These are phyloP conservation scores for Fusarium pseudograminearum DNA, from an alignment of 2,329 filamentous ascomycete genomes.

Conservation along the genomic window DNA sequence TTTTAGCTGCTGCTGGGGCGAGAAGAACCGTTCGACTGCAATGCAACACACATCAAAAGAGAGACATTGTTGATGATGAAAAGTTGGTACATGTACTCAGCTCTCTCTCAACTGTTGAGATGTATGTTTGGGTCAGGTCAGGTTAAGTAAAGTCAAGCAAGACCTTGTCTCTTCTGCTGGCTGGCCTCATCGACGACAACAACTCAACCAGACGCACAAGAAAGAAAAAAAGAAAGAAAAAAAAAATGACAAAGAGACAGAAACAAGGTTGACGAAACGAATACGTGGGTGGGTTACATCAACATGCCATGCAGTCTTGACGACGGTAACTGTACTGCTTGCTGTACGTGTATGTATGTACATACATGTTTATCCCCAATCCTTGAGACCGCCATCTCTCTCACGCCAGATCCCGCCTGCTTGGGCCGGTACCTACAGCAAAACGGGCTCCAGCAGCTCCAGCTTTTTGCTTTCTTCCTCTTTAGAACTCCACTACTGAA, in stretches of 20 bases:
- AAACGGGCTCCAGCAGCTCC: constrained; percentile 22
- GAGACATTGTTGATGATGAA: constrained; percentile 2
- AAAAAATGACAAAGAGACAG: neutral
- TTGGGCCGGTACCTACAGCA: constrained; percentile 47
- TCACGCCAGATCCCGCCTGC: constrained; percentile 46
- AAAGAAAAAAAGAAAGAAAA: neutral
- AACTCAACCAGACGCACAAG: neutral
- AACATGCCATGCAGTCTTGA: constrained; percentile 8
- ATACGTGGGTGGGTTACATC: constrained; percentile 30
- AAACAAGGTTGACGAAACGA: constrained; percentile 11
- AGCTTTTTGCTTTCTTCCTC: neutral
- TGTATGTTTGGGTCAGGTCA: neutral
- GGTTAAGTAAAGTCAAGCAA: neutral
- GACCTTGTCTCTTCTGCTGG: constrained; percentile 13
- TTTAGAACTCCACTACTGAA: constrained; percentile 15
- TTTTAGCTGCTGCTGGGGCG: constrained; percentile 16
- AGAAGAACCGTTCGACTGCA: constrained; percentile 36
- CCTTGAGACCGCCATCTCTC: constrained; percentile 32
- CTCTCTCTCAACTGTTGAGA: neutral
- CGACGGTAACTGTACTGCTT: constrained; percentile 1
- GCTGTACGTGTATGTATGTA: neutral
- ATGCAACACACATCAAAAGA: constrained; percentile 34
- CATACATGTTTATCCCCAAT: neutral
- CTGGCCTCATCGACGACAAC: constrained; percentile 21
- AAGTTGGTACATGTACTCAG: neutral